phyloP scores from a whole-genome alignment of 768 basidiomycete genomes.

The Naganishia friedmannii region DNA sequence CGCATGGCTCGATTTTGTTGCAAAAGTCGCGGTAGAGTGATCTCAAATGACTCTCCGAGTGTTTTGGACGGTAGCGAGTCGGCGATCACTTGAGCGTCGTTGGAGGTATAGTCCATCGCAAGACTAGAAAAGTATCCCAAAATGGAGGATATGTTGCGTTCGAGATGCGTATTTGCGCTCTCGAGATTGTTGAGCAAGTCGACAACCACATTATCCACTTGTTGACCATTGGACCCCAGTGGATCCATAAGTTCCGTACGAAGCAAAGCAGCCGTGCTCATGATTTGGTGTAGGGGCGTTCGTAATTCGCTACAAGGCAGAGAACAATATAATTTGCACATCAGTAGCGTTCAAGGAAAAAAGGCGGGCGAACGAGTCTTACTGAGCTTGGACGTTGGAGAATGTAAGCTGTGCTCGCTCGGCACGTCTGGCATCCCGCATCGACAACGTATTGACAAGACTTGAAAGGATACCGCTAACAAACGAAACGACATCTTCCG shows the following conservation, averaged over 20 bases:
- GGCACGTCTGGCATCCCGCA: constrained; percentile 5
- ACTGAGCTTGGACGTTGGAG: constrained; percentile 17
- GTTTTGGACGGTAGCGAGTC: background rate
- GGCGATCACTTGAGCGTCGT: background rate
- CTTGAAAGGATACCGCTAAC: constrained; percentile 1
- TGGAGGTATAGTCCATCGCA: background rate
- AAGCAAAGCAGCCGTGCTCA: constrained; percentile 1
- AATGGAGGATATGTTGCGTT: constrained; percentile 12
- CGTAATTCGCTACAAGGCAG: constrained; percentile 4
- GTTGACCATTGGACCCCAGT: background rate
- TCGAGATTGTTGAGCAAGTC: constrained; percentile 10
- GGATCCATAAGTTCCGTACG: constrained; percentile 10
- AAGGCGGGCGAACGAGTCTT: background rate
- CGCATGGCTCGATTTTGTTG: background rate
- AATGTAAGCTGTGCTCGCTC: constrained; percentile 9
- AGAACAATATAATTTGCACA: background rate
- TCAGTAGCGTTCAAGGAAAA: background rate
- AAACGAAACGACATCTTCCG: background rate
- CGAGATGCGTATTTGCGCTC: constrained; percentile 10
- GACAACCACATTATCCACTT: background rate
- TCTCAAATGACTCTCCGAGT: background rate
- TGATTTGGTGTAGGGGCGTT: constrained; percentile 9
- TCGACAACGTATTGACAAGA: constrained; percentile 1
- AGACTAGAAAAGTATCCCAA: constrained; percentile 13
- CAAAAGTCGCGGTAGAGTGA: background rate